A percentile compares a stretch with the other conserved stretches of the same genome.
phyloP scores from a whole-genome alignment of 257 asterid species.

The Apocynum venetum region DNA sequence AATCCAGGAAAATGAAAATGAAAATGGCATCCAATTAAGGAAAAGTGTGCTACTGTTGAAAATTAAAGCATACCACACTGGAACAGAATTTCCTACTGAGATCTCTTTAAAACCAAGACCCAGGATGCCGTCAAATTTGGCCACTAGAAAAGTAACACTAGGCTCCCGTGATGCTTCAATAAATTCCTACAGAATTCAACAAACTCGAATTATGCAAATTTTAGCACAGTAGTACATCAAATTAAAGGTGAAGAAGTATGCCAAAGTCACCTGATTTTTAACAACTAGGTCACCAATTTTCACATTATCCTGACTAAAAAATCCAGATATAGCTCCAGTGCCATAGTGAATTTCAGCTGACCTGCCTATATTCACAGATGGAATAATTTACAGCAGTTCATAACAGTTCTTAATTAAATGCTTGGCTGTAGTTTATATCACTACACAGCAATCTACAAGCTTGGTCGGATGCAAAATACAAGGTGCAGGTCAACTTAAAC shows the following conservation, averaged over 20 bases:
- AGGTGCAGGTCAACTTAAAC: not conserved
- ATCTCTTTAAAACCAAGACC: conserved; percentile 96
- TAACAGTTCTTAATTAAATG: not conserved
- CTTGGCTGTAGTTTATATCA: not conserved
- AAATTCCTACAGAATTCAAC: conserved; percentile 51
- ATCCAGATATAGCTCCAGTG: conserved; percentile 93
- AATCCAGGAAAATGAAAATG: not conserved
- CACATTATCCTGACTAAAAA: conserved; percentile 72
- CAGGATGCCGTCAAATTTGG: conserved; percentile 90
- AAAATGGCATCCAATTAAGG: not conserved
- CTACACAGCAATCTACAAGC: not conserved
- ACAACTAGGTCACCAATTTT: conserved; percentile 80
- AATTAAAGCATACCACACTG: conserved; percentile 59
- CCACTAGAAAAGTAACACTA: conserved; percentile 80
- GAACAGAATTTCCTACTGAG: conserved; percentile 82
- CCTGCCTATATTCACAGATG: conserved; percentile 44
- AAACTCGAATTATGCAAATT: conserved; percentile 12
- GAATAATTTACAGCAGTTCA: not conserved
- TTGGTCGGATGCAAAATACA: no score
- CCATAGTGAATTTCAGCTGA: conserved; percentile 92
- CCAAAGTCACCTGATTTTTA: conserved; percentile 53
- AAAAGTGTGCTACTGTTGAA: not conserved
- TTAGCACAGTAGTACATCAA: conserved; percentile 8
- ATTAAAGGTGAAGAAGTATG: not conserved
- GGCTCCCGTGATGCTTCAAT: conserved; percentile 95